Base-by-base conservation (phyloP, 371 early-diverging fungal genomes). In the Mucor piriformis region DNA sequence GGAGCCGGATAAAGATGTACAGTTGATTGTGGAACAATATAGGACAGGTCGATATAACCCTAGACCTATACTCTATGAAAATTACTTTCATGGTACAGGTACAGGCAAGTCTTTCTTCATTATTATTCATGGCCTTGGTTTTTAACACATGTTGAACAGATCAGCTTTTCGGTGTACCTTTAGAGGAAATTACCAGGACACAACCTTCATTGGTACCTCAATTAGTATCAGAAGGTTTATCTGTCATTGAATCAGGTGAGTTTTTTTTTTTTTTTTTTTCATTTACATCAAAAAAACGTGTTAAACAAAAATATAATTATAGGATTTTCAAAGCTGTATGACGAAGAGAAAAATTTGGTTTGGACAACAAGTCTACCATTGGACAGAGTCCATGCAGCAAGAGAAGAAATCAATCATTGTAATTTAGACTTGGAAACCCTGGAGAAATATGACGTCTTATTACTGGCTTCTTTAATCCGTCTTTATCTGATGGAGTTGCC, bases 401-500 rank as follows among this genome's bases (percentile, higher is more conserved):
- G 89, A 44, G 80, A 82, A 44, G 73, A 76, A 25, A 61, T 91
- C 33, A 91, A 91, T 63, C 18, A 47, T 42, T 73, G 71, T 54
- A 75, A 75, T 54, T 46, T 70, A 50, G 81, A 74, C 4, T 61
- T 75, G 29, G 81, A 84, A 46, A 59, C 74, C 51, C 57, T 91
- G 24, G 72, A 83, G 24, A 54, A 69, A 33, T 86, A 79, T 51
- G 89, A 90, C 63, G 63, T 83, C 7, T 65, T 82, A 13, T 63
- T 84, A 8, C 70, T 89, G 6, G 83, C 85, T n/a, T 87, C 85
- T 7, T 66, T 84, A 2, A 61, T 91, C 23, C 79, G 86, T 6
- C 70, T 91, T 24, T 91, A 90, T 55, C 73, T 91, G 29, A 67
- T 88, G 74, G 91, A 91, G 54, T 72, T 91, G 12, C 91, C 91